Conservation (phyloP, 1,284 basidiomycete species). For the Tranzscheliella williamsii region DNA sequence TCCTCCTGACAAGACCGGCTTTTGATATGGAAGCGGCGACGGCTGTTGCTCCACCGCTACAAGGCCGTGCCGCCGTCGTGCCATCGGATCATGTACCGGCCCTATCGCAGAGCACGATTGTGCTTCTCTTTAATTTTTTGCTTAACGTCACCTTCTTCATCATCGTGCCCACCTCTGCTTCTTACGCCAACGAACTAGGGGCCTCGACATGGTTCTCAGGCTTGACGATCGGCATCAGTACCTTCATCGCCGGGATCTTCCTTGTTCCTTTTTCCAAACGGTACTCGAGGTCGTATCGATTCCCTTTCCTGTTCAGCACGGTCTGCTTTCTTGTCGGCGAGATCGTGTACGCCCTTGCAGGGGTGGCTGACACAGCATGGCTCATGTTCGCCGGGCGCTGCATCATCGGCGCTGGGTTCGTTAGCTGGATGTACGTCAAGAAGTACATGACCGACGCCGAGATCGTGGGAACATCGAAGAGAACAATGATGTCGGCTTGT, state of each 20-base stretch:
- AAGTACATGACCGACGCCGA: conserved; percentile 35
- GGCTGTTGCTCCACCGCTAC: too few species aligned
- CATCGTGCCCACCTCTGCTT: conserved; percentile 39
- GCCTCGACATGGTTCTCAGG: conserved; percentile 43
- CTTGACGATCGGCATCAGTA: conserved; percentile 35
- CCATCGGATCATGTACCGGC: conserved; percentile 16
- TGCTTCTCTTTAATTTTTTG: conserved; percentile 33
- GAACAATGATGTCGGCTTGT: conserved; percentile 40
- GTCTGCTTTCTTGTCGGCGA: conserved; percentile 29
- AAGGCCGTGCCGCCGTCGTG: too few species aligned
- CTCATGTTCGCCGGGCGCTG: conserved; percentile 30
- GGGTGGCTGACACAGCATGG: conserved; percentile 33
- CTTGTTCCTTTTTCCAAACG: conserved; percentile 32
- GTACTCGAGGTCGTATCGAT: conserved; percentile 19
- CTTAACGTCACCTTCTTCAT: conserved; percentile 46
- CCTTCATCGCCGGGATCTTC: conserved; percentile 20
- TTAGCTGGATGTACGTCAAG: conserved; percentile 39
- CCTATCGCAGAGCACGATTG: conserved; percentile 20
- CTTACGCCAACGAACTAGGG: conserved; percentile 29
- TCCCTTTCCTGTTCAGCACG: conserved; percentile 28
- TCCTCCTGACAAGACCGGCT: too few species aligned
- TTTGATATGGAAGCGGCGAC: too few species aligned
- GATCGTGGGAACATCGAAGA: conserved; percentile 20
- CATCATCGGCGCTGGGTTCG: conserved; percentile 30
- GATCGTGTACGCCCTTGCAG: conserved; percentile 32